phyloP scores from a whole-genome alignment of 352 stramenopile genomes.

The Globisporangium ultimum region DNA sequence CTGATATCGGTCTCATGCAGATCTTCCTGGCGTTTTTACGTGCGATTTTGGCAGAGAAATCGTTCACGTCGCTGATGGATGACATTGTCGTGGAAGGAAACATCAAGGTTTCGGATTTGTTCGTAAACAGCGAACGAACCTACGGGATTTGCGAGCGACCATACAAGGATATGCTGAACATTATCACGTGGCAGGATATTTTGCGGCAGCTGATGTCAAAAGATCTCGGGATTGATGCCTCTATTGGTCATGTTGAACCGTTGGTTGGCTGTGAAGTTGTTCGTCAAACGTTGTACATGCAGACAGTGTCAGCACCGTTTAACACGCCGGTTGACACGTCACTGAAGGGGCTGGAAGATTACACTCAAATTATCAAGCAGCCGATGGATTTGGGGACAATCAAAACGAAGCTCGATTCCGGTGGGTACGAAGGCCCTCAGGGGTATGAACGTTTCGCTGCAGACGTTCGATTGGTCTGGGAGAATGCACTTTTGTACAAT shows the following conservation, averaged over 20 bases:
- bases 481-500: constrained; percentile 80
- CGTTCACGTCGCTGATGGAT: constrained; percentile 69
- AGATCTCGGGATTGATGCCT: constrained; percentile 68
- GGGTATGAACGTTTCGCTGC: constrained; percentile 64
- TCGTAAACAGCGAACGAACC: constrained; percentile 61
- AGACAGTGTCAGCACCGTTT: constrained; percentile 77
- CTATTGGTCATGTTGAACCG: constrained; percentile 67
- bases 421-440: constrained; percentile 58
- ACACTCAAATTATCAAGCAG: constrained; percentile 79
- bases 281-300: constrained; percentile 77
- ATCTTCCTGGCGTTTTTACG: constrained; percentile 75
- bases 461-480: constrained; percentile 84
- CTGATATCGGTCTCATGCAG: constrained; percentile 41
- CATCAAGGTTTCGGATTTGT: constrained; percentile 78
- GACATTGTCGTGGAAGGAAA: constrained; percentile 79
- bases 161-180: constrained; percentile 70
- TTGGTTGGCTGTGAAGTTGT: constrained; percentile 81
- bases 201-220: constrained; percentile 81
- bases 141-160: constrained; percentile 74
- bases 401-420: constrained; percentile 66
- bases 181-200: constrained; percentile 84
- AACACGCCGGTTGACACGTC: constrained; percentile 79
- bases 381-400: constrained; percentile 92
- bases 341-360: constrained; percentile 82
- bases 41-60: constrained; percentile 76